Evolutionary conservation across 2,329 filamentous ascomycete genomes (phyloP), one percentile per base, ranked within the genome.

Genomic region (Penicillium thymicola): DNA sequence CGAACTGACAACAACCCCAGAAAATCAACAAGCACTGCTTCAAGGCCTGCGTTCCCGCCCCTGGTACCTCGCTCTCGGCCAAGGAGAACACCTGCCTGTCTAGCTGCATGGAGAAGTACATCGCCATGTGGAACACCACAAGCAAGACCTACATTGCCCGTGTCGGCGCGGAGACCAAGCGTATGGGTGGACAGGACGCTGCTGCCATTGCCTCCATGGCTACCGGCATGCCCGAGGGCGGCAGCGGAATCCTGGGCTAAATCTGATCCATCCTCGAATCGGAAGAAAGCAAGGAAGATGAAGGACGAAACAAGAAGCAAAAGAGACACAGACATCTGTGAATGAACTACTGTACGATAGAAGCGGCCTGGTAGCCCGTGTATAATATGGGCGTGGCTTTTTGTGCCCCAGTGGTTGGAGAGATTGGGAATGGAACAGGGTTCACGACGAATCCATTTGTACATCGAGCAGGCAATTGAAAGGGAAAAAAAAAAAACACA

Each of bases 21-120:
- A 91, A 89, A 84, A 82, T 92, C 74, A 90, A 92, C 76, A 83
- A 89, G 67, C 86, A 88, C 76, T 93, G 89, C 79, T 93, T 91
- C 78, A 84, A 89, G 45, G 86, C 85, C 72, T 93, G 89, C 75
- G 78, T 92, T 16, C 81, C 88, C 48, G 86, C 87, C 69, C 74
- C 89, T 52, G 86, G 88, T 56, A 73, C 80, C 48, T 85, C 84
- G 52, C 76, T 92, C 54, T 87, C 86, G 48, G 83, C 81, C 74
- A 75, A 82, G 75, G 89, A 93, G 73, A 80, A 85, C 70, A 80
- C 82, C 23, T 93, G 89, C 78, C 81, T 89, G 69, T 89, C 83
- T 21, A 80, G 82, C 59, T 93, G 89, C 79, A 89, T 92, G 85
- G 89, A 92, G 68, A 92, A 92, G 76, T 93, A 92, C 80, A 90